These are phyloP conservation scores for Ceratocystis harringtonii DNA, from an alignment of 2,329 filamentous ascomycete genomes.

Conservation along the genomic window DNA sequence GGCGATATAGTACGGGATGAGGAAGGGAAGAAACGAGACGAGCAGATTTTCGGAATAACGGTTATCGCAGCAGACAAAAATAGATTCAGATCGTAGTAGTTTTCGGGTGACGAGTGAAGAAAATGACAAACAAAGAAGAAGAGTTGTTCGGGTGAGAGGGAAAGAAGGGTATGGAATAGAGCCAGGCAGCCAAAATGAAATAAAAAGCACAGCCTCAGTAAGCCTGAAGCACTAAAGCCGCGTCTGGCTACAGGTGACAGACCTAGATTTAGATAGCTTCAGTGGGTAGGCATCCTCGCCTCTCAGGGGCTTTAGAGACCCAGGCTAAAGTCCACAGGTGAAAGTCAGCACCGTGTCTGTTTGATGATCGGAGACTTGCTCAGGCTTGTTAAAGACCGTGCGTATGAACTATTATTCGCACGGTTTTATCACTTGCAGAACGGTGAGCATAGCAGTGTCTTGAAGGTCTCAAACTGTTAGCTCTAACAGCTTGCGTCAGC, in stretches of 20 bases:
- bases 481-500: constrained; percentile 3
- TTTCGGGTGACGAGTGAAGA: background rate
- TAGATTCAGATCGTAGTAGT: background rate
- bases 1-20: background rate
- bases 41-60: background rate
- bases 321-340: too few species aligned
- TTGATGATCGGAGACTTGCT: background rate
- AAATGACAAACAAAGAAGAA: background rate
- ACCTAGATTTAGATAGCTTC: background rate
- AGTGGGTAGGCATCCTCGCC: background rate
- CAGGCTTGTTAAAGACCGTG: background rate
- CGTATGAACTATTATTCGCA: background rate
- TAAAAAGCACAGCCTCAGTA: background rate
- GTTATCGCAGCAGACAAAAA: background rate
- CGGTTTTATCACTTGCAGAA: background rate
- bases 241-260: background rate
- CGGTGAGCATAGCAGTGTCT: background rate
- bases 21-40: background rate
- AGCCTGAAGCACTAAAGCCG: background rate
- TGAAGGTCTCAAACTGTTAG: background rate
- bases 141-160: background rate
- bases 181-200: background rate
- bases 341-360: too few species aligned
- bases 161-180: background rate
- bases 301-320: background rate